These are phyloP conservation scores for Aspergillus fijiensis DNA, from an alignment of 2,329 filamentous ascomycete species.

Conservation along the genomic window DNA sequence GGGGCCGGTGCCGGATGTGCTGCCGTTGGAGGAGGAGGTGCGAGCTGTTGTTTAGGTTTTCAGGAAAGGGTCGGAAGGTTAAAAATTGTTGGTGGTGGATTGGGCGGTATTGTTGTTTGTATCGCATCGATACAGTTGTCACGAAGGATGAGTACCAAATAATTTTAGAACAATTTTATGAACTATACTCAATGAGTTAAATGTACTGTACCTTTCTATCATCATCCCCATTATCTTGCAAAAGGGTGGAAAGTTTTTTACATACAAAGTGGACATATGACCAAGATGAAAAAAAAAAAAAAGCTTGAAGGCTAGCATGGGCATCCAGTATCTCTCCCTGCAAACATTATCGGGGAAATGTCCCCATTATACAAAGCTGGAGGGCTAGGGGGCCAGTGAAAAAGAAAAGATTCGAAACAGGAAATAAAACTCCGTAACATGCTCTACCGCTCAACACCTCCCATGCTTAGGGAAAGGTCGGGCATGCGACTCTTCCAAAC, in stretches of 20 bases:
- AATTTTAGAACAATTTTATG: too few relatives aligned
- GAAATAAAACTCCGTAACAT: conserved; percentile 27
- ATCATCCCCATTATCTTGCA: neutral
- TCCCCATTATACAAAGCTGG: conserved; percentile 17
- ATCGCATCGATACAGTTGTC: too few relatives aligned
- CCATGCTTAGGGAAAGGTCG: conserved; percentile 31
- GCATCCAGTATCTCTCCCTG: neutral
- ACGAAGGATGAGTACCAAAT: too few relatives aligned
- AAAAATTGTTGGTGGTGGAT: too few relatives aligned
- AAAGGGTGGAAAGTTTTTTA: neutral
- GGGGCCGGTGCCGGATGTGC: conserved; percentile 78
- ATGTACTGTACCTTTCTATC: conserved; percentile 13
- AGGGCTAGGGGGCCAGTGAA: conserved; percentile 6
- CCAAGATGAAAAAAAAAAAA: conserved; percentile 4
- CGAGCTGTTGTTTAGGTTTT: conserved; percentile 21
- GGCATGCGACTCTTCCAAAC: conserved; percentile 15
- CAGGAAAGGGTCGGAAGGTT: neutral
- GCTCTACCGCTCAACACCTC: conserved; percentile 32
- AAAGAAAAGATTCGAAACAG: conserved; percentile 19
- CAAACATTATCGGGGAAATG: too few relatives aligned
- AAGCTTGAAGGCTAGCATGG: neutral
- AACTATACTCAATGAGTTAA: too few relatives aligned
- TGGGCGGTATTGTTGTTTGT: too few relatives aligned
- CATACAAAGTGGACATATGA: conserved; percentile 14
- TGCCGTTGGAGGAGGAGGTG: conserved; percentile 77